These are phyloP conservation scores for Chiua virens DNA, from an alignment of 768 basidiomycete species.

Conservation along the genomic window DNA sequence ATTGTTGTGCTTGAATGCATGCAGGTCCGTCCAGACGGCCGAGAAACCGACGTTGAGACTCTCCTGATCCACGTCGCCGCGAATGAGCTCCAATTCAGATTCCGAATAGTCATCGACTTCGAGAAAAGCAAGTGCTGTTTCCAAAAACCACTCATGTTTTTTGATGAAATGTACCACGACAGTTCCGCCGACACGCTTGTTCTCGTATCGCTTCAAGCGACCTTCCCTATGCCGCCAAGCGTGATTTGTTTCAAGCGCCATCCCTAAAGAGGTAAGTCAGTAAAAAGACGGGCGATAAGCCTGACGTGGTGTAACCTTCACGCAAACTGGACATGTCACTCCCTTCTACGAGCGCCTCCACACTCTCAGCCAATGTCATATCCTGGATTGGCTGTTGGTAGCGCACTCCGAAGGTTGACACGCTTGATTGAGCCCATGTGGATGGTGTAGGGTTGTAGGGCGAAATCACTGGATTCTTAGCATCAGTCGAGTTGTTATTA, in stretches of 20 bases:
- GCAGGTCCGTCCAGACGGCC: slow-evolving; percentile 31
- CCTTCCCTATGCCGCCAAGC: slow-evolving; percentile 79
- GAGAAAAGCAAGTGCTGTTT: slow-evolving; percentile 86
- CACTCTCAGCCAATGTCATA: slow-evolving; percentile 64
- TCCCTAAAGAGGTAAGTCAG: slow-evolving; percentile 39
- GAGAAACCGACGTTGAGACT: slow-evolving; percentile 21
- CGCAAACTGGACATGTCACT: slow-evolving; percentile 74
- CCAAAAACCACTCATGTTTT: slow-evolving; percentile 94
- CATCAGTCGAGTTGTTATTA: slow-evolving; percentile 36
- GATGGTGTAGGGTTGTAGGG: slow-evolving; percentile 45
- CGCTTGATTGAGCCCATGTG: slow-evolving; percentile 77
- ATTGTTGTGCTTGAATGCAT: slow-evolving; percentile 18
- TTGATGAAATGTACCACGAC: slow-evolving; percentile 97
- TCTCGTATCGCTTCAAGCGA: slow-evolving; percentile 59
- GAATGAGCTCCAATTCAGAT: slow-evolving; percentile 22
- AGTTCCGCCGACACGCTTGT: slow-evolving; percentile 83
- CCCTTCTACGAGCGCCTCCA: slow-evolving; percentile 93
- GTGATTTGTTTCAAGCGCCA: slow-evolving; percentile 56
- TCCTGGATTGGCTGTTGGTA: slow-evolving; percentile 71
- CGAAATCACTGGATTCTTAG: slow-evolving; percentile 19
- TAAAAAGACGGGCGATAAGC: not conserved
- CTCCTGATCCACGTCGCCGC: slow-evolving; percentile 8
- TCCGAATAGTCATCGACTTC: slow-evolving; percentile 75
- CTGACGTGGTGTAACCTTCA: slow-evolving; percentile 47
- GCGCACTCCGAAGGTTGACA: slow-evolving; percentile 77